A percentile compares a stretch with the other conserved stretches of the same genome.
phyloP scores from a whole-genome alignment of 345 rosid species.

The Eutrema japonicum region DNA sequence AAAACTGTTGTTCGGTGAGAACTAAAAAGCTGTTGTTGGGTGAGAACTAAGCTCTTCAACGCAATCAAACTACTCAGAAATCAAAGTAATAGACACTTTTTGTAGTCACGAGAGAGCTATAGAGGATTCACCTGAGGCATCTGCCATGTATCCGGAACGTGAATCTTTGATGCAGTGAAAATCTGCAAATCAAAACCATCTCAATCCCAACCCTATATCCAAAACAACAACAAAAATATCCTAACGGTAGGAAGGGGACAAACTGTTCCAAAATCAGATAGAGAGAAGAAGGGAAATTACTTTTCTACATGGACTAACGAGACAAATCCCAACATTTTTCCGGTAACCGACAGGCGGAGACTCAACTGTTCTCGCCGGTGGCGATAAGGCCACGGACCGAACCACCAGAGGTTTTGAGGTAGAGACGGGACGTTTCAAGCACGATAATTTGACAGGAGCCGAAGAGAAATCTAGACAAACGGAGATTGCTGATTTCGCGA shows the following conservation, averaged over 20 bases:
- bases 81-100: neutral
- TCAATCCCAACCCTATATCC: slow-evolving; percentile 10
- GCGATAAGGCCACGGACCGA: slow-evolving; percentile 41
- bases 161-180: slow-evolving; percentile 72
- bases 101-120: slow-evolving; percentile 8
- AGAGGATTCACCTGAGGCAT: slow-evolving; percentile 72
- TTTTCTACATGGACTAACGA: slow-evolving; percentile 67
- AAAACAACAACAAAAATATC: neutral
- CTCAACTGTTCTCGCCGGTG: slow-evolving; percentile 48
- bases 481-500: slow-evolving; percentile 32
- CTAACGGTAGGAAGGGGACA: neutral
- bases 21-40: neutral
- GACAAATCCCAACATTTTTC: slow-evolving; percentile 76
- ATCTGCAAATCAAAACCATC: slow-evolving; percentile 49
- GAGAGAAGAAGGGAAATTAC: slow-evolving; percentile 36
- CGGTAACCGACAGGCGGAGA: slow-evolving; percentile 82
- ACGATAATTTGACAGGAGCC: slow-evolving; percentile 38
- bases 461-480: slow-evolving; percentile 36
- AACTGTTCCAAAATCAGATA: slow-evolving; percentile 9
- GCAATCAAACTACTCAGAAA: slow-evolving; percentile 10
- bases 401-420: slow-evolving; percentile 33
- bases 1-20: slow-evolving; percentile 1
- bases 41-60: slow-evolving; percentile 4
- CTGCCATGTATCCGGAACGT: slow-evolving; percentile 75
- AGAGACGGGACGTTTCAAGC: slow-evolving; percentile 37